These are phyloP conservation scores for Verticillium klebahnii DNA, from an alignment of 2,329 filamentous ascomycete species.

Conservation along the genomic window DNA sequence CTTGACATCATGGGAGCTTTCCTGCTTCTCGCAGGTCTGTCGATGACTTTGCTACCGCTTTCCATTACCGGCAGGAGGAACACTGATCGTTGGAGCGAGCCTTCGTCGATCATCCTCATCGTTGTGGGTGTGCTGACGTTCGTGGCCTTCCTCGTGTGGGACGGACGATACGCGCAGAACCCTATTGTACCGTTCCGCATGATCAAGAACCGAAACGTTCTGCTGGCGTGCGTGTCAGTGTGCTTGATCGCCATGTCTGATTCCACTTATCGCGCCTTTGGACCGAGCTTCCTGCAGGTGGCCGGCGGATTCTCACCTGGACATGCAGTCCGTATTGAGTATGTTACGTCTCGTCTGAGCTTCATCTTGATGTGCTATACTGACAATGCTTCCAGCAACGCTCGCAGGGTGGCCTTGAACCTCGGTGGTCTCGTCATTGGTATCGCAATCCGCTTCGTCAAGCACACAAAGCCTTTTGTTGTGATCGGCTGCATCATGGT, in stretches of 20 bases:
- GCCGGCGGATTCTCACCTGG: slow-evolving; percentile 29
- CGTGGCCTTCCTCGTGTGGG: slow-evolving; percentile 27
- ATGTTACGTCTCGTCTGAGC: slow-evolving; percentile 9
- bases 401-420: slow-evolving; percentile 28
- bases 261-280: slow-evolving; percentile 32
- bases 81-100: slow-evolving; percentile 22
- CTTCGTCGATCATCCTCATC: slow-evolving; percentile 29
- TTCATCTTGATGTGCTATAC: not conserved
- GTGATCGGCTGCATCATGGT: slow-evolving; percentile 25
- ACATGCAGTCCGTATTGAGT: slow-evolving; percentile 31
- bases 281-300: slow-evolving; percentile 34
- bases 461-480: slow-evolving; percentile 26
- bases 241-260: slow-evolving; percentile 27
- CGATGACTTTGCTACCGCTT: slow-evolving; percentile 27
- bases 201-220: slow-evolving; percentile 29
- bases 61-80: slow-evolving; percentile 30
- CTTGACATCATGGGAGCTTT: slow-evolving; percentile 28
- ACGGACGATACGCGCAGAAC: slow-evolving; percentile 27
- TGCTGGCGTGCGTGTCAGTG: slow-evolving; percentile 24
- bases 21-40: slow-evolving; percentile 26
- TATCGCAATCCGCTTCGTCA: slow-evolving; percentile 30
- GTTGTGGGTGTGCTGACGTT: slow-evolving; percentile 22
- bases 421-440: slow-evolving; percentile 28
- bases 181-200: slow-evolving; percentile 33
- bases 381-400: slow-evolving; percentile 22